Conservation (phyloP, 2,329 filamentous ascomycete species). For the Nakataea oryzae region DNA sequence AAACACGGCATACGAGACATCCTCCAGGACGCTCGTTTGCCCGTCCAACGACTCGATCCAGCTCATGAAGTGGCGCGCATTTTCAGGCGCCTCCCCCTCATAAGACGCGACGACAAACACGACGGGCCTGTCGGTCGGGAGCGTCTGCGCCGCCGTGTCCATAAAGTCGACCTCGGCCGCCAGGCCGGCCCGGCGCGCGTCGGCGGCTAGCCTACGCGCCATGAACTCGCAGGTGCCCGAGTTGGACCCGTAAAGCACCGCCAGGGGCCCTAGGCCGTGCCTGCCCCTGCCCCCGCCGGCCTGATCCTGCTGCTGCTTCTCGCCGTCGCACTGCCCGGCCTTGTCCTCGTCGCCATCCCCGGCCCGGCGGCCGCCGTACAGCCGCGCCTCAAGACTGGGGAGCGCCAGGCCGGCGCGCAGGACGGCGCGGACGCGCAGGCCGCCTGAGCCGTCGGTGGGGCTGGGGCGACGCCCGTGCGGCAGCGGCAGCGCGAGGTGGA, state of each 20-base stretch:
- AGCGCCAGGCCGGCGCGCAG: slow-evolving; percentile 49
- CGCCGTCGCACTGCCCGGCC: too few species aligned
- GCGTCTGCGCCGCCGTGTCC: slow-evolving; percentile 49
- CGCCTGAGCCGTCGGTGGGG: slow-evolving; percentile 52
- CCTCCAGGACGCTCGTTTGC: slow-evolving; percentile 32
- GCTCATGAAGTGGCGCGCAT: slow-evolving; percentile 54
- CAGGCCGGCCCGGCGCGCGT: slow-evolving; percentile 48
- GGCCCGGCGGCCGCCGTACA: slow-evolving; percentile 21
- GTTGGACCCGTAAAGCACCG: slow-evolving; percentile 66
- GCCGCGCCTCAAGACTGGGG: slow-evolving; percentile 32
- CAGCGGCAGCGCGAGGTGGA: slow-evolving; percentile 53
- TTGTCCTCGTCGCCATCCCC: too few species aligned
- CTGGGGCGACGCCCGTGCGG: slow-evolving; percentile 27
- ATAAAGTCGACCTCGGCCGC: slow-evolving; percentile 42
- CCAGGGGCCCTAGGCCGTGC: slow-evolving; percentile 35
- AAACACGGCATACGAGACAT: slow-evolving; percentile 55
- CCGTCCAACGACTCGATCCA: slow-evolving; percentile 47
- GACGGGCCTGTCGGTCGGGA: slow-evolving; percentile 51
- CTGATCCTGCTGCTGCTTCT: too few species aligned
- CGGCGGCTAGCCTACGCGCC: slow-evolving; percentile 49
- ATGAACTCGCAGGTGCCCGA: slow-evolving; percentile 65
- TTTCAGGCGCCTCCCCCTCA: slow-evolving; percentile 55
- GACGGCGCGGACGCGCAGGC: slow-evolving; percentile 50
- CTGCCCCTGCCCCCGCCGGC: slow-evolving; percentile 27
- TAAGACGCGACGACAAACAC: slow-evolving; percentile 52